phyloP scores from a whole-genome alignment of 441 rosid genomes.

The Gossypium aridum region DNA sequence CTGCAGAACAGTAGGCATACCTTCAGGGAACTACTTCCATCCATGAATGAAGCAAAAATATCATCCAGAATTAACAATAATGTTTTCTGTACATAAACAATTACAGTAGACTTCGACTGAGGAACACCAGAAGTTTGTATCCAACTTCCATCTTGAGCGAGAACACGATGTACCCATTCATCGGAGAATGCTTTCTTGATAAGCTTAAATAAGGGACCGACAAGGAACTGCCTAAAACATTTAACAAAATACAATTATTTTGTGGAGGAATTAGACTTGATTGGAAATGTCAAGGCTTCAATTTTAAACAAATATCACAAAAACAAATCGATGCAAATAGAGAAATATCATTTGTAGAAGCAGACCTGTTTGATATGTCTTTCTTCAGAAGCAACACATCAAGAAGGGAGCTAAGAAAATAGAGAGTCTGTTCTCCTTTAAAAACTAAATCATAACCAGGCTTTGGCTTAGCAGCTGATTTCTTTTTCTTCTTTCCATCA shows the following conservation, averaged over 20 bases:
- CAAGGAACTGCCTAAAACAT: constrained; percentile 55
- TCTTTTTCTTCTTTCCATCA: constrained; percentile 61
- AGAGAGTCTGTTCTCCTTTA: constrained; percentile 41
- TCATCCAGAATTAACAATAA: constrained; percentile 68
- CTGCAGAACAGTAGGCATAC: constrained; percentile 30
- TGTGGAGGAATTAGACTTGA: neutral
- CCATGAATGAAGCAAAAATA: constrained; percentile 41
- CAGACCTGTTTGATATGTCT: constrained; percentile 72
- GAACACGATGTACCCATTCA: constrained; percentile 35
- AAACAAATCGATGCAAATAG: neutral
- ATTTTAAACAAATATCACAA: neutral
- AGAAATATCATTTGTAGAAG: constrained; percentile 11
- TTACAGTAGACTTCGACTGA: constrained; percentile 29
- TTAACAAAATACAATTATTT: constrained; percentile 11
- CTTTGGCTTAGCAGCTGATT: constrained; percentile 25
- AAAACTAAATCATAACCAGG: constrained; percentile 23
- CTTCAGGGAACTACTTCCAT: constrained; percentile 33
- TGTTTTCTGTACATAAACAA: constrained; percentile 55
- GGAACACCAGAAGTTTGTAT: constrained; percentile 38
- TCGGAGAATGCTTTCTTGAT: constrained; percentile 47
- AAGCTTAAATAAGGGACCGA: constrained; percentile 79
- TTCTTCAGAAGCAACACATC: constrained; percentile 80
- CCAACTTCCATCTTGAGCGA: constrained; percentile 27
- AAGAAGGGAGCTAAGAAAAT: constrained; percentile 67
- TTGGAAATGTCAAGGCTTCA: neutral